Base-by-base conservation (phyloP, 495 filamentous ascomycete species). In the Terfezia claveryi region DNA sequence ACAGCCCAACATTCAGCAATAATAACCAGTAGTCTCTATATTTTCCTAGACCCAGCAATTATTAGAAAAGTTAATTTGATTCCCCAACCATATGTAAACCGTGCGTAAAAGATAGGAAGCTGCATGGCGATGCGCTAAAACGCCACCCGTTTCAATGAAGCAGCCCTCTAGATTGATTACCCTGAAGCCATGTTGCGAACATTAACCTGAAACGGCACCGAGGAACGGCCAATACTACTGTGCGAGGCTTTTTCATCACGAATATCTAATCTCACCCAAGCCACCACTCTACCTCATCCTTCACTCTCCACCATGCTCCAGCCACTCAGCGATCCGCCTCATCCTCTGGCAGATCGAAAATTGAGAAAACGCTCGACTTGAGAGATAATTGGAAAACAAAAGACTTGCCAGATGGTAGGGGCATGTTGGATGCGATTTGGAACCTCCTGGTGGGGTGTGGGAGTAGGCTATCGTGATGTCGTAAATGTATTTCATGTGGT, bases 401-500 rank as follows among this genome's bases (percentile, higher is more conserved):
- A 55, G 8, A 72, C 73, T 54, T 75, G 67, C 71, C 71, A 74
- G 58, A 79, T 77, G 38, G 63, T 67, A 23, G 74, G 73, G 1
- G 73, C 71, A 16, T 64, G 57, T 14, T 46, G 41, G 41, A 14
- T 4, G 41, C 17, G 41, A 20, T 32, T 32, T 32, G 27, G 27
- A 76, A 78, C 41, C 61, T 57, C 52, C 60, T 67, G 14, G n/a
- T 41, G 66, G 68, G 12, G 66, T 50, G 14, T 67, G 66, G 32
- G 72, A 68, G 63, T 78, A 79, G 49, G 74, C 74, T 54, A 78
- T 69, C 0, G 74, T 76, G 12, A 77, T 66, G 58, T 79, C 76
- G 66, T 78, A 78, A 36, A 79, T 72, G 14, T 74, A 74, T 58
- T 72, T 75, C 41, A 79, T 67, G 37, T 77, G 74, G 16, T 68